These are phyloP conservation scores for Wickerhamiella qilinensis DNA, from an alignment of 805 yeast species.

Conservation along the genomic window DNA sequence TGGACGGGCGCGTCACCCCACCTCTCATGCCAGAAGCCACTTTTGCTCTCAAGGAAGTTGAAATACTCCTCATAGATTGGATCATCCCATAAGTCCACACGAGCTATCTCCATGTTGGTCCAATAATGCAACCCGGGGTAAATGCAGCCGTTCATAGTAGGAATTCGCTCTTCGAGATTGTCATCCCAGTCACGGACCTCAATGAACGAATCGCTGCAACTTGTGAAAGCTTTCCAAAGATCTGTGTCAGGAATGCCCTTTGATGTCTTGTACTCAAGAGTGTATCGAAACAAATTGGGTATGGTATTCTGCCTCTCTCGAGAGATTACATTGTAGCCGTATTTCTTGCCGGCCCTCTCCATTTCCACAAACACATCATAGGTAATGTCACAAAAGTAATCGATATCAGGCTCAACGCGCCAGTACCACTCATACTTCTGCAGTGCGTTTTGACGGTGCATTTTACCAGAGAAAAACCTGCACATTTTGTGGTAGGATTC, in stretches of 20 bases:
- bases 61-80: constrained; percentile 52
- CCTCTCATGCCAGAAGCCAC: constrained; percentile 80
- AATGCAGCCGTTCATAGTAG: constrained; percentile 43
- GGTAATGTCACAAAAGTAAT: constrained; percentile 77
- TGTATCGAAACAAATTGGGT: constrained; percentile 63
- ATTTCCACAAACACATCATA: constrained; percentile 83
- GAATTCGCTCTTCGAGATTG: neutral
- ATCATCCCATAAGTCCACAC: constrained; percentile 57
- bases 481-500: constrained; percentile 90
- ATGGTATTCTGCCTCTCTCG: constrained; percentile 68
- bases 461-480: constrained; percentile 73
- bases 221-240: constrained; percentile 12
- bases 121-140: constrained; percentile 79
- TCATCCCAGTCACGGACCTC: constrained; percentile 2
- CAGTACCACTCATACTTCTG: constrained; percentile 75
- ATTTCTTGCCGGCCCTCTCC: constrained; percentile 50
- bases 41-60: constrained; percentile 46
- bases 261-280: constrained; percentile 37
- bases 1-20: constrained; percentile 99
- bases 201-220: constrained; percentile 16
- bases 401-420: constrained; percentile 90
- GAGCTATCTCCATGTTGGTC: constrained; percentile 87
- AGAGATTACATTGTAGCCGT: constrained; percentile 73
- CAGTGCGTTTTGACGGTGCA: constrained; percentile 65
- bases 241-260: constrained; percentile 26